Evolutionary conservation across 2,329 filamentous ascomycete genomes (phyloP), one percentile per base, ranked within the genome.

Genomic region (Rhinocladiella mackenziei): DNA sequence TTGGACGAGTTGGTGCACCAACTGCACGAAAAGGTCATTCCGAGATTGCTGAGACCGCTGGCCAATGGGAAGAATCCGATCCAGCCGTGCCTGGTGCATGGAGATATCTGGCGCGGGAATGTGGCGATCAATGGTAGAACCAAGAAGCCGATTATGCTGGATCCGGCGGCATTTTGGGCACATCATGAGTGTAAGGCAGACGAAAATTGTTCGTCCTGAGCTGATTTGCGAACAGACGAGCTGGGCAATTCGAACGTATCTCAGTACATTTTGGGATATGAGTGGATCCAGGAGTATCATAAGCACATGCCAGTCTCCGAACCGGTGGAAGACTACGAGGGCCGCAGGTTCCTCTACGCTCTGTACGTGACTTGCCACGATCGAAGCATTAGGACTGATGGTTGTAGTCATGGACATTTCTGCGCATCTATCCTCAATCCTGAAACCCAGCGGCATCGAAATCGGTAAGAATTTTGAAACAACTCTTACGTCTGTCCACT

Each of bases 31-130:
- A 53, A 55, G 7, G 55, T 67, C n/a, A 62, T 67, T 18, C 66
- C 65, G 2, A 50, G 55, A 17, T 39, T 65, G 9, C 37, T 60
- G 2, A 50, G 55, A 6, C 39, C 41, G 17, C 51, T 60, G 2
- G 46, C 57, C 35, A 47, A 40, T 22, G 55, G 57, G 19, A 55
- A 58, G 3, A 28, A 54, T 29, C 36, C 28, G 3, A 38, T 61
- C 22, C 60, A 57, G 34, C 59, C 59, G 18, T 48, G 50, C 13
- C 51, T 69, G 28, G 61, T 67, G 10, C 66, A 68, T 44, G 66
- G 65, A 1, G 65, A 70, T 48, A 50, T 70, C 2, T 70, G 65
- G 67, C 61, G 70, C 26, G 61, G 55, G 1, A 72, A 71, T 44
- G 49, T 59, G 2, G 64, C 61, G 1, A 60, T 60, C 7, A 56